phyloP scores from a whole-genome alignment of 306 rosid species.

The Cucurbita maxima region DNA sequence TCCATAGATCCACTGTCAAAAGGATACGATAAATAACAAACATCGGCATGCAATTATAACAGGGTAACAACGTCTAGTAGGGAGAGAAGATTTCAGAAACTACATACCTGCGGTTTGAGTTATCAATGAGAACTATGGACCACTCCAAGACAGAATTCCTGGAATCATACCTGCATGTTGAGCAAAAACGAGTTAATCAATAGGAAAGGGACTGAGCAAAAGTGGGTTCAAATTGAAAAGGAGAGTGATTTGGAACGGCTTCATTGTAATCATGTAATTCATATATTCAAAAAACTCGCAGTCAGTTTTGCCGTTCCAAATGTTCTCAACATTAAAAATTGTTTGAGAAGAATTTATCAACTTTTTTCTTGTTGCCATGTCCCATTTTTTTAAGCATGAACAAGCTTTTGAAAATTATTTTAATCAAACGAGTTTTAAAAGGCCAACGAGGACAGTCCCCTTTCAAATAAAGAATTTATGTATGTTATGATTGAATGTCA shows the following conservation, averaged over 20 bases:
- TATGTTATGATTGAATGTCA: neutral
- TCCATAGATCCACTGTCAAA: conserved; percentile 83
- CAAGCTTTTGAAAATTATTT: neutral
- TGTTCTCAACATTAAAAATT: neutral
- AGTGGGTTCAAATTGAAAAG: neutral
- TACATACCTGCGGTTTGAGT: conserved; percentile 80
- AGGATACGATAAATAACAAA: neutral
- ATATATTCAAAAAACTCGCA: neutral
- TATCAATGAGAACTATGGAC: conserved; percentile 65
- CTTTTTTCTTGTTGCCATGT: neutral
- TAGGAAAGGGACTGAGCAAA: neutral
- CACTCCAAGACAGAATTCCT: conserved; percentile 75
- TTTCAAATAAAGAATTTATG: neutral
- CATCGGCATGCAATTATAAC: neutral
- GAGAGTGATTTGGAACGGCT: neutral
- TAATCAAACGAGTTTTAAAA: neutral
- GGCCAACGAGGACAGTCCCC: neutral
- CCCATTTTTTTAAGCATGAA: neutral
- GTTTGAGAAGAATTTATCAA: neutral
- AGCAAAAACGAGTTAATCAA: neutral
- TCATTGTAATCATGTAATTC: neutral
- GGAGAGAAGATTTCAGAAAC: neutral
- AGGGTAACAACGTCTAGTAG: neutral
- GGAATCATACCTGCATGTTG: conserved; percentile 57
- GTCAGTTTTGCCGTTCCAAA: neutral